Evolutionary conservation across 495 filamentous ascomycete species (phyloP), one percentile per base, ranked within the genome.

Genomic region (Daldinia decipiens): DNA sequence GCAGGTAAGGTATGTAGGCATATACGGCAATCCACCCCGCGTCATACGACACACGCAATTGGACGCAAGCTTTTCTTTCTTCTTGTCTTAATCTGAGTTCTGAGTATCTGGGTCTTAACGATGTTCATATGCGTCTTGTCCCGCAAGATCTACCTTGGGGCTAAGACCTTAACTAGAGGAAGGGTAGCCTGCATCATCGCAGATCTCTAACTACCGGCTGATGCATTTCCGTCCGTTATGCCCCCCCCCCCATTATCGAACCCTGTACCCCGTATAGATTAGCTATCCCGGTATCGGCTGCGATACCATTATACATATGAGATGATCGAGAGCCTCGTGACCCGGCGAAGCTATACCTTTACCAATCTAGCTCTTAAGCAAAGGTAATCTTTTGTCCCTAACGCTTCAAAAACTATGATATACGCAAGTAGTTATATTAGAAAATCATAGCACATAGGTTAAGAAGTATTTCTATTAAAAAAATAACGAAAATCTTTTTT

Each of bases 171-270:
- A 24, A 36, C 53, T 60, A 34, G 56, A 54, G 27, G 43, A 34
- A 34, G 24, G 39, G n/a, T 36, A 27, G 29, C 52, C 21, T 59
- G 61, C 65, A 65, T 62, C 13, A 52, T 62, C 53, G 71, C 45
- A 74, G 71, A 74, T 74, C 71, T 5, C 64, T 67, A 74, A 74
- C 67, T 74, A 74, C 71, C 71, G 71, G 56, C 64, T 65, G 70
- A 68, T 73, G 65, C 70, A 51, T 63, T 72, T 65, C 70, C 70
- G 70, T 51, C 70, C 70, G 70, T 51, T 6, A 36, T 36, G 34
- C 43, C 40, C 50, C 27, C 9, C 59, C 65, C 31, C 65, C 2
- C 11, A 61, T 65, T 32, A 58, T 47, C 52, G 32, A 72, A 60
- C 38, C 59, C 60, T 50, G 47, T 72, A 59, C 51, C 50, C 62